Base-by-base conservation (phyloP, 768 basidiomycete species). In the Lactarius tabidus region DNA sequence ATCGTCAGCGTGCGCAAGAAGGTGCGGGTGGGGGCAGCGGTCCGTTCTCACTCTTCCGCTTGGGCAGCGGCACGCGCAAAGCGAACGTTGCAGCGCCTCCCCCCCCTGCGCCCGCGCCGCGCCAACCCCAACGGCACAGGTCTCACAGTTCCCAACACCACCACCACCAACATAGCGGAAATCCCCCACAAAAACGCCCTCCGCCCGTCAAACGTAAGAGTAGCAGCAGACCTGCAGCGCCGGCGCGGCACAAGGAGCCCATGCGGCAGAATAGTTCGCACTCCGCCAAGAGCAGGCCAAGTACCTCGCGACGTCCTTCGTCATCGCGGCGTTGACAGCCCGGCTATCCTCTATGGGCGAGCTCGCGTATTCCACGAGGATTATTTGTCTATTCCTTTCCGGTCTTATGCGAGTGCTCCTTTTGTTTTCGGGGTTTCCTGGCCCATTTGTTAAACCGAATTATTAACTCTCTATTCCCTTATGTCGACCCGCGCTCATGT, bases 301-400 rank as follows among this genome's bases (percentile, higher is more conserved):
- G 48, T 28, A 51, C 39, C 57, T 66, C 60, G 39, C 65, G 65
- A 45, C 65, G 62, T 23, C 3, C 60, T n/a, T 62, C 65, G 14
- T 39, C 65, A 8, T 39, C 31, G 31, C 65, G 61, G 56, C 65
- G 56, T 58, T 62, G 61, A 66, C 39, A 35, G 33, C 8, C 18
- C 28, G 43, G 35, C 28, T 48, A 55, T 38, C 17, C 18, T 45
- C 17, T 45, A 41, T 60, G 29, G n/a, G 12, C 38, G 26, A 29
- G 20, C 58, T 59, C n/a, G 53, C 57, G 48, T 55, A 33, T 26
- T 26, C 54, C 64, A 65, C 7, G 59, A 29, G 64, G 64, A 61
- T 52, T 20, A 38, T 56, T 56, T 63, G 62, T 23, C 35, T 45
- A 33, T 39, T 4, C 36, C 31, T 57, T 29, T 52, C 45, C 23